Base-by-base conservation (phyloP, 257 asterid species). In the Solanum chiquidenum region DNA sequence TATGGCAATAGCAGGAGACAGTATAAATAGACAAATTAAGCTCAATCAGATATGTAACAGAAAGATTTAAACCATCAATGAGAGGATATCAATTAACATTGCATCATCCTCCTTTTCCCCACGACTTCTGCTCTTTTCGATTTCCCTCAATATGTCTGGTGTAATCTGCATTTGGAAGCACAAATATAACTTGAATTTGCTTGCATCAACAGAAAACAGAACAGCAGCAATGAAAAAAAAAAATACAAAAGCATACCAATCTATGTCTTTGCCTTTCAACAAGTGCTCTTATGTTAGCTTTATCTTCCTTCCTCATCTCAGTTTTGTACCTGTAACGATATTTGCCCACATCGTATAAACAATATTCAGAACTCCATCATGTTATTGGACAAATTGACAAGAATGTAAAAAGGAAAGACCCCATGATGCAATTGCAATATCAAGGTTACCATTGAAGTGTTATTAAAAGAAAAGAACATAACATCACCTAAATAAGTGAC, bases 71-170 rank as follows among this genome's bases (percentile, higher is more conserved):
- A 80, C 85, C 68, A 29, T 49, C 42, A 80, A 46, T 86, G 84
- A 44, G 92, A 97, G 98, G 98, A 97, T 95, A 97, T 97, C 91
- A 27, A 93, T 94, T 77, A 94, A 91, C 98, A 95, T 92, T 64
- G 75, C 90, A 91, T 93, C 98, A 37, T 91, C 96, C 73, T 88
- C 98, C 92, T 95, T 95, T 88, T 97, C 99, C 88, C 99, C 99
- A 79, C 98, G 98, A 90, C 93, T 93, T 64, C 98, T 95, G 90
- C 99, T 95, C 92, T 93, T 95, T 88, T 94, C 93, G 33, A 96
- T 88, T 91, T 97, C 99, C 91, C 98, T 93, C 92, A 93, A 87
- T 92, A 97, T 95, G 92, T 95, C 99, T 11, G 99, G 98, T 58
- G 99, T 92, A 88, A 97, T 96, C 98, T 97, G 98, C 89, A 92